Conservation (phyloP, 768 basidiomycete species). For the Stropharia rugosoannulata region DNA sequence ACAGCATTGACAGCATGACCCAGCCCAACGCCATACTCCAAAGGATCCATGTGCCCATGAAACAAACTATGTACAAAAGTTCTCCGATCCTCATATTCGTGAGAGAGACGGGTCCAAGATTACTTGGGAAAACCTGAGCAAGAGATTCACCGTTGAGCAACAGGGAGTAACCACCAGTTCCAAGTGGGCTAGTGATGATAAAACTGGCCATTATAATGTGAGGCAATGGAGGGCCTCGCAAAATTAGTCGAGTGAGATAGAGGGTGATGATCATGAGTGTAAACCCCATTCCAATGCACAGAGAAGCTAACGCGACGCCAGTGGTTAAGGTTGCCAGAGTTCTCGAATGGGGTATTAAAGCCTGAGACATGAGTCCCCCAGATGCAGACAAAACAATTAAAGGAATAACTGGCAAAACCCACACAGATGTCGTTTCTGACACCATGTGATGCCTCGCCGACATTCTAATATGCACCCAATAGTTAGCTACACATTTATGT, state of each 20-base stretch:
- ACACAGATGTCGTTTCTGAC: conserved; percentile 53
- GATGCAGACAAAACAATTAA: conserved; percentile 66
- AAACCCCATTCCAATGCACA: conserved; percentile 52
- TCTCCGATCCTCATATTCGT: conserved; percentile 24
- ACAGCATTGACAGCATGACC: conserved; percentile 51
- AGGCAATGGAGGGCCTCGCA: conserved; percentile 49
- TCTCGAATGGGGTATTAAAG: conserved; percentile 41
- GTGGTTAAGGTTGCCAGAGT: conserved; percentile 52
- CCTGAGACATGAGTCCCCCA: conserved; percentile 54
- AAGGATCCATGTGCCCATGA: conserved; percentile 44
- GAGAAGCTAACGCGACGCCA: conserved; percentile 46
- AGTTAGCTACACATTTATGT: conserved; percentile 19
- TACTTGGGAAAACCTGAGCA: conserved; percentile 28
- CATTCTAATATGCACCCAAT: conserved; percentile 33
- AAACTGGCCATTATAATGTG: conserved; percentile 53
- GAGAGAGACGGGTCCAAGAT: conserved; percentile 35
- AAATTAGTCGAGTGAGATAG: conserved; percentile 55
- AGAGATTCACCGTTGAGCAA: conserved; percentile 50
- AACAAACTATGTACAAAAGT: conserved; percentile 40
- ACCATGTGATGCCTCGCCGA: conserved; percentile 51
- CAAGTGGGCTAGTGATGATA: conserved; percentile 67
- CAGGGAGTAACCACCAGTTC: conserved; percentile 58
- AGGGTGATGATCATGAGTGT: conserved; percentile 62
- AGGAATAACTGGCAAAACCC: conserved; percentile 74
- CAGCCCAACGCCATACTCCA: conserved; percentile 62